These are phyloP conservation scores for Nymphaea thermarum DNA, from an alignment of 164 flowering plant species.

Conservation along the genomic window DNA sequence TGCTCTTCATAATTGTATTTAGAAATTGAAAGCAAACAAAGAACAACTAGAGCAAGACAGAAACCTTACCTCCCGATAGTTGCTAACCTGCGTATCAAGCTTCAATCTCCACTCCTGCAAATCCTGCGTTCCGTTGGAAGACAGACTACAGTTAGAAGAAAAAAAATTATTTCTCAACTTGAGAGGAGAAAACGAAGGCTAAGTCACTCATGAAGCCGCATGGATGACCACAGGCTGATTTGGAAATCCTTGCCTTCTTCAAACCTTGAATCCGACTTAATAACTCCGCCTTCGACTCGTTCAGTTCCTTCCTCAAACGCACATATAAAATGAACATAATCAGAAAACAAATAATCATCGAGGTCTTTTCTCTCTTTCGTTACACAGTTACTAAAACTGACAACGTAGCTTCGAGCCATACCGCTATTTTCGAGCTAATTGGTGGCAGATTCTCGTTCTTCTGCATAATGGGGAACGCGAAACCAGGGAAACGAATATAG, in stretches of 20 bases:
- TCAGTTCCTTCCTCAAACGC: neutral
- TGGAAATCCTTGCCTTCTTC: neutral
- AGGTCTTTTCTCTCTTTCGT: no score
- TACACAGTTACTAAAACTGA: neutral
- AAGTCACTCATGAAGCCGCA: neutral
- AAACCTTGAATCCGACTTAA: conserved; percentile 1
- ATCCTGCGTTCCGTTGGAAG: conserved; percentile 28
- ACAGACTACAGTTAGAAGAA: neutral
- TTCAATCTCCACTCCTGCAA: conserved; percentile 85
- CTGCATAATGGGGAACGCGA: neutral
- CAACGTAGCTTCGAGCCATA: neutral
- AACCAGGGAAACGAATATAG: neutral
- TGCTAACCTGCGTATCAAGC: conserved; percentile 72
- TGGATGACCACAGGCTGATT: no score
- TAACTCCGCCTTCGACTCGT: neutral
- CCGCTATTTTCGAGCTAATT: conserved; percentile 1
- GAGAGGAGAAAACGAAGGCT: neutral
- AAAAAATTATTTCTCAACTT: no score
- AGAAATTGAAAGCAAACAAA: no score
- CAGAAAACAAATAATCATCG: neutral
- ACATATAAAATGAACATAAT: neutral
- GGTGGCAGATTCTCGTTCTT: conserved; percentile 1
- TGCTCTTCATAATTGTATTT: no score
- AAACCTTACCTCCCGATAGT: conserved; percentile 60
- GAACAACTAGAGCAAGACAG: no score